A percentile compares a stretch with the other conserved stretches of the same genome.
Conservation (phyloP, 768 basidiomycete species). For the Podaxis mareebaensis region DNA sequence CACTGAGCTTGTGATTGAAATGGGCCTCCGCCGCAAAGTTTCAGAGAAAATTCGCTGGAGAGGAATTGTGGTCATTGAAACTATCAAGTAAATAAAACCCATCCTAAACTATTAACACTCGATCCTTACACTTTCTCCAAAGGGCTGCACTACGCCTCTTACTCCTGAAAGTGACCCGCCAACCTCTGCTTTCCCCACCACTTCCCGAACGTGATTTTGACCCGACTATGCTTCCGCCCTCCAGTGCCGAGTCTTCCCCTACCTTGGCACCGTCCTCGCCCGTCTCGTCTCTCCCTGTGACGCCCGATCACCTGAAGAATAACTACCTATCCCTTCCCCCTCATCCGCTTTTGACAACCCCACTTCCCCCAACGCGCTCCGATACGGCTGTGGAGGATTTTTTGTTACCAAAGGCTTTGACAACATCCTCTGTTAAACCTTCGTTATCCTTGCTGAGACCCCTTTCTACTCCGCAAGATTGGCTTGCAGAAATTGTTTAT, state of each 20-base stretch:
- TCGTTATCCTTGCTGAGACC: constrained; percentile 66
- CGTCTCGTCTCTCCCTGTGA: constrained; percentile 53
- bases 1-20: constrained; percentile 85
- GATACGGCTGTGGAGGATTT: constrained; percentile 74
- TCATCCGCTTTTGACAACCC: constrained; percentile 54
- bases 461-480: constrained; percentile 66
- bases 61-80: constrained; percentile 74
- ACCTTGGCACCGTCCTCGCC: constrained; percentile 61
- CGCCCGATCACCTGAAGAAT: constrained; percentile 81
- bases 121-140: constrained; percentile 7
- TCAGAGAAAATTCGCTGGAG: constrained; percentile 72
- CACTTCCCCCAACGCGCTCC: constrained; percentile 45
- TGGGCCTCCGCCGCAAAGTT: constrained; percentile 75
- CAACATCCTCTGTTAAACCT: constrained; percentile 69
- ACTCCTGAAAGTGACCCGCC: constrained; percentile 71
- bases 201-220: constrained; percentile 90
- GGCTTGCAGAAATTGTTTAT: constrained; percentile 73
- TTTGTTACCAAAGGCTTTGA: constrained; percentile 79
- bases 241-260: constrained; percentile 56
- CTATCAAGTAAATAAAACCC: constrained; percentile 67
- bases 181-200: constrained; percentile 75
- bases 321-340: constrained; percentile 69
- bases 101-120: not conserved
- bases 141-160: constrained; percentile 77
- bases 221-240: constrained; percentile 61